Conservation (phyloP, 148 eudicot genomes). For the Heliamphora exappendiculata region DNA sequence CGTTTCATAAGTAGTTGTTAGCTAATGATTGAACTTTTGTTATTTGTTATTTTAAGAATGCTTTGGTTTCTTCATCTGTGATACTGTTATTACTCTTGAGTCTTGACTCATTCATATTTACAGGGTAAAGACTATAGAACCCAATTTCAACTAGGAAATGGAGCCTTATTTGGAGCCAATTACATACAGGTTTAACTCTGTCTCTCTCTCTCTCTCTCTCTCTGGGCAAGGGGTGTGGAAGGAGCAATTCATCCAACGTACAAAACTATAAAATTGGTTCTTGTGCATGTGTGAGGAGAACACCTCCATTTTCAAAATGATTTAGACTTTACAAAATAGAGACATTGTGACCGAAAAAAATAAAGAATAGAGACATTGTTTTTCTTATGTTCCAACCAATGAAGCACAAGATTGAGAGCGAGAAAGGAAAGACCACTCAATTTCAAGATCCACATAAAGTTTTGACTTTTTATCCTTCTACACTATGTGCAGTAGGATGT, state of each 20-base stretch:
- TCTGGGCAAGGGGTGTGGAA: background rate
- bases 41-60: background rate
- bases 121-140: constrained; percentile 80
- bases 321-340: background rate
- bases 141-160: constrained; percentile 74
- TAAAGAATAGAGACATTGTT: background rate
- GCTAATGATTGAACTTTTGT: background rate
- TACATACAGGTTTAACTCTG: constrained; percentile 66
- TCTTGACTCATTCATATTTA: background rate
- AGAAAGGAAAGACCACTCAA: background rate
- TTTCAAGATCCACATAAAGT: background rate
- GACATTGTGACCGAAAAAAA: no score
- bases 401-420: background rate
- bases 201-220: background rate
- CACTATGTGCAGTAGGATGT: background rate
- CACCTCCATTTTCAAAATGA: background rate
- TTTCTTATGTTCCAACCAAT: background rate
- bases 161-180: constrained; percentile 64
- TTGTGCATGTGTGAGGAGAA: background rate
- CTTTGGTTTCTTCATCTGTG: background rate
- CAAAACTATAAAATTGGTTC: background rate
- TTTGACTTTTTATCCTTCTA: background rate
- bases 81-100: background rate
- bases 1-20: background rate
- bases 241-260: background rate